A percentile compares a stretch with the other conserved stretches of the same genome.
These are phyloP conservation scores for Diaporthe humulicola DNA, from an alignment of 2,329 filamentous ascomycete species.

Conservation along the genomic window DNA sequence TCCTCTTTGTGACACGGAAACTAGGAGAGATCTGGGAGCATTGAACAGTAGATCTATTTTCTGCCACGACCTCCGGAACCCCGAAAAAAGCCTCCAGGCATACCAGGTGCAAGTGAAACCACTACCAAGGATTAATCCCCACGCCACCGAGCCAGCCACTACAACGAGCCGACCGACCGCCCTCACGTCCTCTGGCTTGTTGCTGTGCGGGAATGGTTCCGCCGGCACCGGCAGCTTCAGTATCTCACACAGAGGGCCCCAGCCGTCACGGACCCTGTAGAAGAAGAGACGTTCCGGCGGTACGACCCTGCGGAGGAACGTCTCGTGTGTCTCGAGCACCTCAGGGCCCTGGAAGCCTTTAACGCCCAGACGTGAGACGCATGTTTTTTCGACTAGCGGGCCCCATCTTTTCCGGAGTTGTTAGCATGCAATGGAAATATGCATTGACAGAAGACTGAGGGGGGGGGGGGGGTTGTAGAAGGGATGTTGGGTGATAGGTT, in stretches of 20 bases:
- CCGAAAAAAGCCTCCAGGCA: background rate
- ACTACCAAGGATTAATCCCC: background rate
- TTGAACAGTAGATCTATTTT: too few species aligned
- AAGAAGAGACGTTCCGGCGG: slow-evolving; percentile 10
- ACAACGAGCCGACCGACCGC: background rate
- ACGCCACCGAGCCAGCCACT: background rate
- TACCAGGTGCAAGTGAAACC: background rate
- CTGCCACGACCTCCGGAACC: background rate
- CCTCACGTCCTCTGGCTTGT: background rate
- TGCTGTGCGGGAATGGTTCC: slow-evolving; percentile 20
- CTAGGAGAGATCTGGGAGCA: too few species aligned
- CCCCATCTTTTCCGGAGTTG: background rate
- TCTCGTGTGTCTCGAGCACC: background rate
- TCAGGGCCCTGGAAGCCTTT: slow-evolving; percentile 5
- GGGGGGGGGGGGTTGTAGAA: background rate
- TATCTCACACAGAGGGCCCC: slow-evolving; percentile 9
- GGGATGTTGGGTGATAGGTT: background rate
- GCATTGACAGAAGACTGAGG: background rate
- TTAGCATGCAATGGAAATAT: background rate
- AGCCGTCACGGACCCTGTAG: slow-evolving; percentile 1
- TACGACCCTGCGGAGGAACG: background rate
- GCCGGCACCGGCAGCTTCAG: slow-evolving; percentile 3
- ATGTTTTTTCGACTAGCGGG: background rate
- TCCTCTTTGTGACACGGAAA: too few species aligned
- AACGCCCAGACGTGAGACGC: background rate